Base-by-base conservation (phyloP, 2,329 filamentous ascomycete genomes). In the Metarhizium robertsii region DNA sequence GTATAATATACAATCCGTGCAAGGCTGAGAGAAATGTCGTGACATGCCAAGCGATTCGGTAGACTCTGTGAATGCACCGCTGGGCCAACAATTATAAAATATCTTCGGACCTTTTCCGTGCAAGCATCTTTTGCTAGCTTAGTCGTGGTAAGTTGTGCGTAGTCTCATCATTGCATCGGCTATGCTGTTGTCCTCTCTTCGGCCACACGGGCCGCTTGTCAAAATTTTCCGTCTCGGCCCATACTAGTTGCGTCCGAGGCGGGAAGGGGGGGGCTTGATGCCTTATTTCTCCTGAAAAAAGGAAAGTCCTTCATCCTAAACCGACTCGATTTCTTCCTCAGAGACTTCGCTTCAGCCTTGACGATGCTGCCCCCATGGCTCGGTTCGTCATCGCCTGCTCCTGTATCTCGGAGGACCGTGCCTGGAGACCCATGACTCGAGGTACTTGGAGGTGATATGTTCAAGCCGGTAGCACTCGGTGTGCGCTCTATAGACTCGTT, bases 301-400 rank as follows among this genome's bases (percentile, higher is more conserved):
- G 76, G 75, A 56, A 83, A 74, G 47, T 79, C 78, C 59, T 83
- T 85, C 75, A 86, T 83, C 59, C 80, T 74, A 62, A 86, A 86
- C 45, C 82, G 74, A 62, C 82, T 85, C 5, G 81, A 74, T 67
- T 81, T 83, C 69, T 86, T 86, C 66, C 77, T 81, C 18, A 86
- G 69, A 13, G 73, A 69, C 58, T 75, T 79, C 52, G 71, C 71
- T 36, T 81, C 76, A 7, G 73, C 73, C 58, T 75, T 76, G 29
- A 76, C 71, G 29, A 74, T 71, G 63, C 74, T 72, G 53, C 73
- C 72, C 50, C 73, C 73, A 16, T 66, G 67, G 6, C 62, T 69
- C 61, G 64, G 63, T 14, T 67, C 67, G n/a, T 68, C 68, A 16
- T 68, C 67, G 6, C 57, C 57, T 10, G 57, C 53, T 13, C 61